Percentiles rank a stretch among this genome's conserved stretches.
phyloP scores from a whole-genome alignment of 345 rosid genomes.

The Populus ilicifolia region DNA sequence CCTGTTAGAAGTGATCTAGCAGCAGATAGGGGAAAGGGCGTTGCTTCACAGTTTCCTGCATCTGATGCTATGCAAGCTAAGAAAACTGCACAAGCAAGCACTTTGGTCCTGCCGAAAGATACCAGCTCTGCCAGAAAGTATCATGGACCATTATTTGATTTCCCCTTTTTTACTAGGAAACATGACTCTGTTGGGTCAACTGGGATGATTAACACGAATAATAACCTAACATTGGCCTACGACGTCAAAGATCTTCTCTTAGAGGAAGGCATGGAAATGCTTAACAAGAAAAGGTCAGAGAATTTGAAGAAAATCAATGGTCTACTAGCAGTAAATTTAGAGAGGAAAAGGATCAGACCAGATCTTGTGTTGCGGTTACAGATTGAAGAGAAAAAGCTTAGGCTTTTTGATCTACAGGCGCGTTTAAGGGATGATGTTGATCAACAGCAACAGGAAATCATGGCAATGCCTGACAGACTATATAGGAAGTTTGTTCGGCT shows the following conservation, averaged over 20 bases:
- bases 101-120: conserved; percentile 65
- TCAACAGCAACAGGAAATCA: conserved; percentile 92
- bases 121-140: conserved; percentile 76
- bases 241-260: conserved; percentile 84
- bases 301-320: conserved; percentile 79
- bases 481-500: conserved; percentile 94
- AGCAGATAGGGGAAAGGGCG: conserved; percentile 70
- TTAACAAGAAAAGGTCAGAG: conserved; percentile 68
- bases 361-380: conserved; percentile 97
- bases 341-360: conserved; percentile 95
- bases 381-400: conserved; percentile 92
- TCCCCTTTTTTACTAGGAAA: conserved; percentile 95
- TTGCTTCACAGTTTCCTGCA: conserved; percentile 43
- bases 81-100: conserved; percentile 55
- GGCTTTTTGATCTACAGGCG: conserved; percentile 70
- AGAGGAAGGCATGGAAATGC: conserved; percentile 86
- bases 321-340: conserved; percentile 76
- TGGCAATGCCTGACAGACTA: conserved; percentile 98
- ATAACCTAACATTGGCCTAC: conserved; percentile 77
- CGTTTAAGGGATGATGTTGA: conserved; percentile 92
- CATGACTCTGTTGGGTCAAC: conserved; percentile 77
- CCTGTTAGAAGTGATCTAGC: conserved; percentile 53
- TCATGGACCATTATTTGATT: conserved; percentile 98
- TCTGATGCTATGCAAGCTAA: conserved; percentile 67
- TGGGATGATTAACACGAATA: conserved; percentile 59